Conservation (phyloP, 768 basidiomycete genomes). For the Tephrocybe sp. region DNA sequence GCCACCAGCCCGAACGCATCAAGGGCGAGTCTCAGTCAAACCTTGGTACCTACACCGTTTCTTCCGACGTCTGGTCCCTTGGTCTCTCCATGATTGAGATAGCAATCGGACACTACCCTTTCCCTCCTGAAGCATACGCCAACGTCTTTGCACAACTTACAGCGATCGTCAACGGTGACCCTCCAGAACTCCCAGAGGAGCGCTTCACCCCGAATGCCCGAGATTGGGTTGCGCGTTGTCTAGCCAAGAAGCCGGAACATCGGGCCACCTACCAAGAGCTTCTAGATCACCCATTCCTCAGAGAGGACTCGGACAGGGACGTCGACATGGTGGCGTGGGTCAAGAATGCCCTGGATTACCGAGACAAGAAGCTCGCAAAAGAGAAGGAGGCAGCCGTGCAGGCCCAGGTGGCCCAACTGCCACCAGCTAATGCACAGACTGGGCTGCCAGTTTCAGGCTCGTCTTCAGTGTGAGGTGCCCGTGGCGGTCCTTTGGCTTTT, state of each 20-base stretch:
- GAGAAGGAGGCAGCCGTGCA: conserved; percentile 6
- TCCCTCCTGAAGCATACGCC: conserved; percentile 94
- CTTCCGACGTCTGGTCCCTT: conserved; percentile 97
- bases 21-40: conserved; percentile 89
- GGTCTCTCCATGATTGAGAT: conserved; percentile 94
- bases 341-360: conserved; percentile 40
- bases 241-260: conserved; percentile 75
- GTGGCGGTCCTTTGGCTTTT: not conserved
- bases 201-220: conserved; percentile 65
- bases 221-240: conserved; percentile 79
- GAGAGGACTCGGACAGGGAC: conserved; percentile 45
- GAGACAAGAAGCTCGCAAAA: conserved; percentile 12
- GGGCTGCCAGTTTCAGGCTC: not conserved
- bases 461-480: not conserved
- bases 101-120: conserved; percentile 87
- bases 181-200: conserved; percentile 78
- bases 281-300: conserved; percentile 79
- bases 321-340: conserved; percentile 92
- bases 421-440: not conserved
- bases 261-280: conserved; percentile 84
- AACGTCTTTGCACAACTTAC: conserved; percentile 95
- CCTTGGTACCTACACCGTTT: conserved; percentile 88
- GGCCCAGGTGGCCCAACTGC: not conserved
- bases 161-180: conserved; percentile 95
- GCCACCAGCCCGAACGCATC: conserved; percentile 84